Evolutionary conservation across 2,329 filamentous ascomycete genomes (phyloP).

Genomic region (Thyridium curvatum): DNA sequence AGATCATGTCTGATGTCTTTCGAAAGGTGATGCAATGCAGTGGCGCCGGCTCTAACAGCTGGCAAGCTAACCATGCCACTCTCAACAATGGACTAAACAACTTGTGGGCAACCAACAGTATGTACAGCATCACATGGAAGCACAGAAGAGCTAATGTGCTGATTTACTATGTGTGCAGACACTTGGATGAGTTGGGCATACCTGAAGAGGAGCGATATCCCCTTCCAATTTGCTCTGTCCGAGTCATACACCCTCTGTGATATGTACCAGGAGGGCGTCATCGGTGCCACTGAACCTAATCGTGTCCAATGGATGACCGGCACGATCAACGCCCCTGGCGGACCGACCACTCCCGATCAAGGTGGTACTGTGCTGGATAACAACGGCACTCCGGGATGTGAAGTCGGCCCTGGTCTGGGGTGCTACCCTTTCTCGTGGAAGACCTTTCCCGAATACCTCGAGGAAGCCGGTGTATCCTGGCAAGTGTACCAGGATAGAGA

Average conservation of each 20-base stretch:
- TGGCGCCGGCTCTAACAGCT: not conserved
- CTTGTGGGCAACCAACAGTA: not conserved
- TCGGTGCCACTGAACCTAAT: slow-evolving; percentile 46
- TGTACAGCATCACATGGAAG: not conserved
- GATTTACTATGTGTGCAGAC: not conserved
- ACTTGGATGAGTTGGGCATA: not conserved
- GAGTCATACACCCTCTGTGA: slow-evolving; percentile 16
- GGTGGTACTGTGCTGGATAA: slow-evolving; percentile 41
- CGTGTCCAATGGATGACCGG: slow-evolving; percentile 43
- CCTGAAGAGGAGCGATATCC: not conserved
- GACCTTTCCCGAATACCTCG: slow-evolving; percentile 33
- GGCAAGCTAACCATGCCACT: not conserved
- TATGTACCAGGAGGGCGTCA: slow-evolving; percentile 37
- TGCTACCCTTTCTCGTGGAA: slow-evolving; percentile 42
- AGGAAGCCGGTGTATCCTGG: slow-evolving; percentile 35
- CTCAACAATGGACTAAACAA: not conserved
- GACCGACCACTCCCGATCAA: slow-evolving; percentile 31
- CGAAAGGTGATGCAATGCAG: not conserved
- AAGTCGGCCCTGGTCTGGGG: slow-evolving; percentile 23
- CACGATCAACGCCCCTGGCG: slow-evolving; percentile 42
- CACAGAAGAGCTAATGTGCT: too few species aligned
- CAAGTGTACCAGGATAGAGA: slow-evolving; percentile 36
- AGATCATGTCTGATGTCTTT: not conserved
- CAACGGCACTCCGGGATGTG: slow-evolving; percentile 38
- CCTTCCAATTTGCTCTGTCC: not conserved